Conservation (phyloP, 2,329 filamentous ascomycete genomes). For the Seiridium cupressi region DNA sequence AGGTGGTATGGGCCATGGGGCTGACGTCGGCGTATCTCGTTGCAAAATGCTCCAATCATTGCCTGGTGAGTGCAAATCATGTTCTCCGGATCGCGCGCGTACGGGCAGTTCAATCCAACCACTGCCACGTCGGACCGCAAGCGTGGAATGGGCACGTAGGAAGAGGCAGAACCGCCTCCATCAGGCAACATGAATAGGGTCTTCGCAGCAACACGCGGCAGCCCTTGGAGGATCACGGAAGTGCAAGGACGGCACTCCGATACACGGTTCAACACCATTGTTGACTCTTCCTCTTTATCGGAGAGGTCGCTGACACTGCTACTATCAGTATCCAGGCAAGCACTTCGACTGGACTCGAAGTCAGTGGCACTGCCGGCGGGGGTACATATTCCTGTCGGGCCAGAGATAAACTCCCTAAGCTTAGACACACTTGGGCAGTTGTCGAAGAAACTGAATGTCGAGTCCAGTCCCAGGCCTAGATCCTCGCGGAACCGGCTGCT, state of each 20-base stretch:
- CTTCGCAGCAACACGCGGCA: background rate
- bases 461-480: background rate
- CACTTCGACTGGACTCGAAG: too few species aligned
- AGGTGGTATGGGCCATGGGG: conserved; percentile 45
- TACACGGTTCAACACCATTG: background rate
- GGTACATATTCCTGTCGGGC: too few species aligned
- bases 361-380: too few species aligned
- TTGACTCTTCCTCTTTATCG: background rate
- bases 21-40: conserved; percentile 44
- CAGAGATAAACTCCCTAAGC: too few species aligned
- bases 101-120: conserved; percentile 39
- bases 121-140: conserved; percentile 29
- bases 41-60: conserved; percentile 34
- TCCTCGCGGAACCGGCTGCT: background rate
- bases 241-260: background rate
- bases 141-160: conserved; percentile 34
- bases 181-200: conserved; percentile 42
- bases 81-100: conserved; percentile 26
- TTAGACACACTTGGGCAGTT: background rate
- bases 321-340: background rate
- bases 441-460: background rate
- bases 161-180: conserved; percentile 39
- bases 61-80: conserved; percentile 31
- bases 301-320: background rate
- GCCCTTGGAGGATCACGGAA: conserved; percentile 1